Percentiles rank a stretch among this genome's conserved stretches.
These are phyloP conservation scores for Thelephora terrestris DNA, from an alignment of 1,284 basidiomycete species.

Conservation along the genomic window DNA sequence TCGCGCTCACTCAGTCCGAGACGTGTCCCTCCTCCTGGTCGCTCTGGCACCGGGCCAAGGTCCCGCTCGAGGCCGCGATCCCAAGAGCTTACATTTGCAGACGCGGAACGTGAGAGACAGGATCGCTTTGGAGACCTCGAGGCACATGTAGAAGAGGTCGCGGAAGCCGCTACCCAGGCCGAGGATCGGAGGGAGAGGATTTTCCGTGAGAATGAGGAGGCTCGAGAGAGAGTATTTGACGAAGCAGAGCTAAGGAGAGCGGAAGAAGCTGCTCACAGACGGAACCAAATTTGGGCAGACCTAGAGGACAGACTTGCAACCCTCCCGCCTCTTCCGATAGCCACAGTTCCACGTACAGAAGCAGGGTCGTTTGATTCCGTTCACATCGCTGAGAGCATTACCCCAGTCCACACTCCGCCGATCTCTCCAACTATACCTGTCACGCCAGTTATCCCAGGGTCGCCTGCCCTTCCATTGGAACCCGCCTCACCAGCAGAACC, in stretches of 20 bases:
- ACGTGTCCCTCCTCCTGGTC: slow-evolving; percentile 2
- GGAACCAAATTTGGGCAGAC: slow-evolving; percentile 38
- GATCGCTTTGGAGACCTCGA: slow-evolving; percentile 48
- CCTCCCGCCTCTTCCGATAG: slow-evolving; percentile 10
- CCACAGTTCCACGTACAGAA: slow-evolving; percentile 6
- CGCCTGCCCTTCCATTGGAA: background rate
- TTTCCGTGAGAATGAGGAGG: slow-evolving; percentile 54
- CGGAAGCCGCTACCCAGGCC: slow-evolving; percentile 38
- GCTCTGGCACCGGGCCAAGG: slow-evolving; percentile 4
- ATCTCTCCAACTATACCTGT: background rate
- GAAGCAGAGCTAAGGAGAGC: slow-evolving; percentile 49
- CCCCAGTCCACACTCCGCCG: background rate
- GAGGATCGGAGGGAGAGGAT: slow-evolving; percentile 52
- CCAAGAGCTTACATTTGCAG: slow-evolving; percentile 28
- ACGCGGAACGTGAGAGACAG: slow-evolving; percentile 41
- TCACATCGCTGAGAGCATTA: too few relatives aligned
- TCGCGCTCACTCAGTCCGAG: background rate
- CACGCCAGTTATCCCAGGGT: background rate
- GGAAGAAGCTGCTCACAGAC: slow-evolving; percentile 37
- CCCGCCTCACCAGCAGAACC: slow-evolving; percentile 4
- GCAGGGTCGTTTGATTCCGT: too few relatives aligned
- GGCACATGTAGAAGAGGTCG: slow-evolving; percentile 33
- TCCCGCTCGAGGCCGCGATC: slow-evolving; percentile 16
- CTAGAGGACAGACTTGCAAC: slow-evolving; percentile 26
- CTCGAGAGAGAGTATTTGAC: slow-evolving; percentile 48